Evolutionary conservation across 2,329 filamentous ascomycete species (phyloP).

Genomic region (Setomelanomma holmii): DNA sequence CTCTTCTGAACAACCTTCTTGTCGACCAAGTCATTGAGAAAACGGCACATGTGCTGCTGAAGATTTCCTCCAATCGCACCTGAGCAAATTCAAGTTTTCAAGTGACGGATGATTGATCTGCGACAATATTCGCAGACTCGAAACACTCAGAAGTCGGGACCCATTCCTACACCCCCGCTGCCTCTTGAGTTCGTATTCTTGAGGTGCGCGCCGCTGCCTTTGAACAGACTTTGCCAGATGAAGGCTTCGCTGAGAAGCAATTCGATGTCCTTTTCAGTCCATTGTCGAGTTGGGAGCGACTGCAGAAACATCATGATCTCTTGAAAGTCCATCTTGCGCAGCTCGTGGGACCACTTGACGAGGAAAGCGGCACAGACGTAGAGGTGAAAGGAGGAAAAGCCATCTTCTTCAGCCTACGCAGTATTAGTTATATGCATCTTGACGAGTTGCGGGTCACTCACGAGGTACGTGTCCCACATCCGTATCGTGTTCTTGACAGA

Average conservation of each 20-base stretch:
- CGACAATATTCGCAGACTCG: slow-evolving; percentile 17
- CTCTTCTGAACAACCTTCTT: too few relatives aligned
- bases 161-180: slow-evolving; percentile 46
- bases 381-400: slow-evolving; percentile 96
- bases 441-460: slow-evolving; percentile 33
- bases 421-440: slow-evolving; percentile 15
- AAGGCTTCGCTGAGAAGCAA: slow-evolving; percentile 94
- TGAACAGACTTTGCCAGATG: slow-evolving; percentile 98
- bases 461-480: slow-evolving; percentile 99
- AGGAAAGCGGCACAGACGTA: slow-evolving; percentile 98
- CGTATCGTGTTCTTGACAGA: slow-evolving; percentile 95
- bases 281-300: slow-evolving; percentile 86
- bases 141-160: slow-evolving; percentile 40
- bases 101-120: slow-evolving; percentile 4
- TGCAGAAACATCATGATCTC: slow-evolving; percentile 99
- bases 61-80: not conserved
- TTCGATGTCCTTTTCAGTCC: slow-evolving; percentile 99
- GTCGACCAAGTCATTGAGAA: too few relatives aligned
- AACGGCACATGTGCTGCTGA: too few relatives aligned
- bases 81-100: slow-evolving; percentile 10
- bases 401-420: slow-evolving; percentile 89
- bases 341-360: slow-evolving; percentile 96
- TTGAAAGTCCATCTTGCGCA: slow-evolving; percentile 97
- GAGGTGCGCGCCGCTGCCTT: slow-evolving; percentile 90
- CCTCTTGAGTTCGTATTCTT: slow-evolving; percentile 46